Evolutionary conservation across 148 eudicot species (phyloP).

Genomic region (Rhododendron ovatum): DNA sequence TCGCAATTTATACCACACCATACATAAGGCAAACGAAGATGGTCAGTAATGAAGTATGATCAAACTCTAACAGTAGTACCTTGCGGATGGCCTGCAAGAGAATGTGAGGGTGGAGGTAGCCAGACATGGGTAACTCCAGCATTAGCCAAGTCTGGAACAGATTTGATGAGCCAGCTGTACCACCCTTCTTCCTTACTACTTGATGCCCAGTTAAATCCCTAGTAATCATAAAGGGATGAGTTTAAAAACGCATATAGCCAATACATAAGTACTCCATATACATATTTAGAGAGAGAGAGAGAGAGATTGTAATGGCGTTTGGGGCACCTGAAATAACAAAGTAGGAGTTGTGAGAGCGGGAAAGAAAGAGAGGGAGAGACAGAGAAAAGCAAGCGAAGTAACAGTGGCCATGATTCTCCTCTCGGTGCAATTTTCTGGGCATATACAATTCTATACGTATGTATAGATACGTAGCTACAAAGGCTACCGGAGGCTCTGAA

Average conservation of each 20-base stretch:
- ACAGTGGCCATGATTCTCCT: neutral
- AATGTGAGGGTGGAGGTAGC: constrained; percentile 75
- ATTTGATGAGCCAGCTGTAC: constrained; percentile 43
- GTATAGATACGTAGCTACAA: too few relatives aligned
- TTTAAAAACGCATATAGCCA: neutral
- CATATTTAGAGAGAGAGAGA: neutral
- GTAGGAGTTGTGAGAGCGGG: neutral
- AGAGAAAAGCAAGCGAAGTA: neutral
- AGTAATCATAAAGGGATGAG: neutral
- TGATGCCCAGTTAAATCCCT: constrained; percentile 85
- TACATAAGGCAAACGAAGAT: neutral
- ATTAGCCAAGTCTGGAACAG: constrained; percentile 37
- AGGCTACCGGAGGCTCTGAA: too few relatives aligned
- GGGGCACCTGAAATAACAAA: neutral
- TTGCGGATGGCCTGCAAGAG: constrained; percentile 41
- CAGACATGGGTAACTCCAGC: constrained; percentile 75
- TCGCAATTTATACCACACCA: too few relatives aligned
- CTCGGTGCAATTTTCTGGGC: too few relatives aligned
- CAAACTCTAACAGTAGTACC: constrained; percentile 22
- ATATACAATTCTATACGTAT: too few relatives aligned
- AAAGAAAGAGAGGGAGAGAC: neutral
- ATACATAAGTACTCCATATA: neutral
- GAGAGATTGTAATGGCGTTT: neutral
- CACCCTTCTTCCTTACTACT: constrained; percentile 48
- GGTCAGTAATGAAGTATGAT: neutral